phyloP scores from a whole-genome alignment of 2,329 filamentous ascomycete species.

The Arthrinium puccinioides region DNA sequence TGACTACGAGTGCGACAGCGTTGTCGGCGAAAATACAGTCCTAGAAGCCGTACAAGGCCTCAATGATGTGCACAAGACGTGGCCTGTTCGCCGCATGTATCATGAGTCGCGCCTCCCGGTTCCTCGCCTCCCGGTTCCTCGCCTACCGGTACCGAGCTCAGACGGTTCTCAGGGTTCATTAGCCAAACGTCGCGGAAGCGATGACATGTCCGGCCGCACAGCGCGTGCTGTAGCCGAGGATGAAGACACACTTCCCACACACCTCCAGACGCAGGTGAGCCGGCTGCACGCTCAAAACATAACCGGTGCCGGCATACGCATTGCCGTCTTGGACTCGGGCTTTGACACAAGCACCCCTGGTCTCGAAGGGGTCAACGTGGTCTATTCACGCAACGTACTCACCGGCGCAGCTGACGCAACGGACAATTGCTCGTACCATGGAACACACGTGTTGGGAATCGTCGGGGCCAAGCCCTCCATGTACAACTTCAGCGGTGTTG shows the following conservation, averaged over 20 bases:
- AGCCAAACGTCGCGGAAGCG: too few relatives aligned
- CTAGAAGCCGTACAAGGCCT: neutral
- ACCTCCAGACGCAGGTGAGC: neutral
- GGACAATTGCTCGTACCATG: neutral
- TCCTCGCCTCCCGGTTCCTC: too few relatives aligned
- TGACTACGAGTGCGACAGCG: neutral
- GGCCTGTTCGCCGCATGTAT: neutral
- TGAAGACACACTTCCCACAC: neutral
- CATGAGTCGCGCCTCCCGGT: neutral
- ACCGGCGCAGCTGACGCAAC: neutral
- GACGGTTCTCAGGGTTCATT: neutral
- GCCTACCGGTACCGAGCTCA: too few relatives aligned
- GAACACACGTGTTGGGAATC: constrained; percentile 1
- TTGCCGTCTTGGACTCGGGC: constrained; percentile 1
- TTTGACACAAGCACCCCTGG: neutral
- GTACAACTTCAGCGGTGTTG: constrained; percentile 1
- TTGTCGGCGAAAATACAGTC: neutral
- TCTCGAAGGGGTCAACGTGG: neutral
- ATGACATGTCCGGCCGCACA: neutral
- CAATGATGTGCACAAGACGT: neutral
- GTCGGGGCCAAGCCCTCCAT: neutral
- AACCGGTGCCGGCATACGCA: neutral
- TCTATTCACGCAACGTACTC: neutral
- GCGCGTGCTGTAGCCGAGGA: too few relatives aligned
- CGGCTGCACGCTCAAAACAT: neutral